Conservation (phyloP, 164 flowering plant genomes). For the Vitis rotundifolia region DNA sequence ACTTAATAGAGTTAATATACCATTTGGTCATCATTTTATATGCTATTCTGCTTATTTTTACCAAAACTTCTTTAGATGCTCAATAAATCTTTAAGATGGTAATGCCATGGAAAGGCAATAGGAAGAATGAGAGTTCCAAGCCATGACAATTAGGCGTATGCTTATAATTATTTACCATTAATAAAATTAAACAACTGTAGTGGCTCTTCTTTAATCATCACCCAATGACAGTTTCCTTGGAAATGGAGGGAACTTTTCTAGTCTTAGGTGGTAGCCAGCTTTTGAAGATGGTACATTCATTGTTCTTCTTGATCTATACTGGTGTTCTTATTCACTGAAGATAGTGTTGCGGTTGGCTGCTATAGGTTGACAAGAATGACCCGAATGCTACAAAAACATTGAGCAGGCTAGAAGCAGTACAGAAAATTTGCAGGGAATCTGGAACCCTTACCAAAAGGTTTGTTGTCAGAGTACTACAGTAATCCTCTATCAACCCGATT, state of each 20-base stretch:
- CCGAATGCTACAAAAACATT: conserved; percentile 66
- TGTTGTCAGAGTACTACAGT: background rate
- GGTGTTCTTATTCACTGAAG: too few relatives aligned
- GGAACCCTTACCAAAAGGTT: conserved; percentile 63
- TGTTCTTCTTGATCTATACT: background rate
- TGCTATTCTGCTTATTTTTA: background rate
- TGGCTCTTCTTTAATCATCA: background rate
- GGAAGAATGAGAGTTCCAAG: background rate
- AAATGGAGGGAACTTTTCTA: background rate
- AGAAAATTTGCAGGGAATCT: conserved; percentile 64
- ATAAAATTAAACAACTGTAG: background rate
- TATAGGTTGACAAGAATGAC: conserved; percentile 67
- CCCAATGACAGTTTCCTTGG: background rate
- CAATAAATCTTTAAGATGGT: background rate
- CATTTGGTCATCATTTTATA: background rate
- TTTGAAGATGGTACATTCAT: background rate
- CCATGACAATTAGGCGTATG: background rate
- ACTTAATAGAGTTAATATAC: background rate
- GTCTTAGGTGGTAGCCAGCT: background rate
- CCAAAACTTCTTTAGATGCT: background rate
- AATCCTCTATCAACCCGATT: background rate
- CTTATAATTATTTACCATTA: too few relatives aligned
- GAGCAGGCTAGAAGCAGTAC: conserved; percentile 53
- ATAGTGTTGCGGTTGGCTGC: background rate
- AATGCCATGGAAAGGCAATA: background rate